Base-by-base conservation (phyloP, 495 filamentous ascomycete genomes). In the Aspergillus cristatus region DNA sequence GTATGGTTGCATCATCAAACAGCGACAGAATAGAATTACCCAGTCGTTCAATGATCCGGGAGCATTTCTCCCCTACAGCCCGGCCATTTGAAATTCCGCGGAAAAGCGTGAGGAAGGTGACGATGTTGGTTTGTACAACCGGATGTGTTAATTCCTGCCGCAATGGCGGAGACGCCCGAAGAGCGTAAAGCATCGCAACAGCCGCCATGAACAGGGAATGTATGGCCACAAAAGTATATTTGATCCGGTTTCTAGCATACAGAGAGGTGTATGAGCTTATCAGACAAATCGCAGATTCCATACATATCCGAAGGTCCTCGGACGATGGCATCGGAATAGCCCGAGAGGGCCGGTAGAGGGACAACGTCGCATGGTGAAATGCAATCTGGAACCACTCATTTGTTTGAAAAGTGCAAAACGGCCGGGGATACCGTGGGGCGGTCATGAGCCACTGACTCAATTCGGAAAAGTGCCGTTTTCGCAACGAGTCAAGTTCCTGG, bases 371-470 rank as follows among this genome's bases (percentile, higher is more conserved):
- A 31, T 43, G 41, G 14, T 43, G 35, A 15, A 43, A 43, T 1
- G 41, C 41, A 24, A 43, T 43, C 10, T 43, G 34, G 10, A 43
- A 43, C 41, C 41, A 43, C 13, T 43, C 35, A 12, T 22, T 13
- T 18, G 41, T 38, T 28, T 43, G 41, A 7, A 43, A 38, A 11
- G 41, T 43, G 11, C 28, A 43, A 3, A 17, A 12, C 12, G 34
- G 37, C 14, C 28, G 28, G 16, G 34, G 15, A 24, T 43, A 43
- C 20, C 41, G 28, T 6, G 34, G 41, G 20, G 41, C 41, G 7
- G 35, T 38, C 14, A 34, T 28, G 11, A 43, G 18, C 34, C 41
- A 43, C n/a, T 37, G 18, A 7, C 38, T 38, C 1, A 43, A 29
- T 4, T 43, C 41, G 7, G 35, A 38, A 32, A 12, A 38, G 14